Evolutionary conservation across 2,329 filamentous ascomycete species (phyloP).

Genomic region (Basipetospora chlamydospora): DNA sequence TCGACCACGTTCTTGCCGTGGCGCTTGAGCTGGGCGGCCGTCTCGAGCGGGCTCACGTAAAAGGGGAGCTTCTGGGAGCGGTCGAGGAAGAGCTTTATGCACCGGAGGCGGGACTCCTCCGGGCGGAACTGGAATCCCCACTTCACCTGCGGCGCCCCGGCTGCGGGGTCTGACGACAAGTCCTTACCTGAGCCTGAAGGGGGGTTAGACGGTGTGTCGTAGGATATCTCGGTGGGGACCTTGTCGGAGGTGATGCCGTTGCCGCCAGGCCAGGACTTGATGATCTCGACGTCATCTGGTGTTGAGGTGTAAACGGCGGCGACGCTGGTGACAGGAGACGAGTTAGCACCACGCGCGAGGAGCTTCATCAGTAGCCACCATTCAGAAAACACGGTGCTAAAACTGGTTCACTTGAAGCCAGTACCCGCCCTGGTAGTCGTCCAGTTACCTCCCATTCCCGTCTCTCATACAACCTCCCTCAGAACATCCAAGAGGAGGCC

Average conservation of each 20-base stretch:
- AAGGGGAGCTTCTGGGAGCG: slow-evolving; percentile 67
- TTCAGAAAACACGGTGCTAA: no score
- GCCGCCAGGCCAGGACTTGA: slow-evolving; percentile 72
- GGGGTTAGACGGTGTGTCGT: slow-evolving; percentile 20
- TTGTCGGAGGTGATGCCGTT: slow-evolving; percentile 83
- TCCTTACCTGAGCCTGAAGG: no score
- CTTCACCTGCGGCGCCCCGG: slow-evolving; percentile 32
- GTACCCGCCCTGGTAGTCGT: no score
- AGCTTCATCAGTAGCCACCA: no score
- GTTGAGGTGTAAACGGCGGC: slow-evolving; percentile 61
- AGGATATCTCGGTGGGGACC: slow-evolving; percentile 67
- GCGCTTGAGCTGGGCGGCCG: slow-evolving; percentile 58
- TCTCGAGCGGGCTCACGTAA: slow-evolving; percentile 66
- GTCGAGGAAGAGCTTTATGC: slow-evolving; percentile 75
- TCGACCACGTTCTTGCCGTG: slow-evolving; percentile 66
- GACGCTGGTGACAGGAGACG: slow-evolving; percentile 26
- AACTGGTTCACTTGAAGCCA: no score
- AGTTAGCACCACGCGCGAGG: no score
- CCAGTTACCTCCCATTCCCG: no score
- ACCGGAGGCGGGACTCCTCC: slow-evolving; percentile 60
- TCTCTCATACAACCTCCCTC: slow-evolving; percentile 4
- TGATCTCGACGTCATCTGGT: slow-evolving; percentile 68
- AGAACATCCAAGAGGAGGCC: no score
- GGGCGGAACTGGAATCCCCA: slow-evolving; percentile 78
- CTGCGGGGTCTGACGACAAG: not conserved